Percentiles rank a stretch among this genome's conserved stretches.
Evolutionary conservation across 345 rosid genomes (phyloP).

Genomic region (Eucalyptus marginata): DNA sequence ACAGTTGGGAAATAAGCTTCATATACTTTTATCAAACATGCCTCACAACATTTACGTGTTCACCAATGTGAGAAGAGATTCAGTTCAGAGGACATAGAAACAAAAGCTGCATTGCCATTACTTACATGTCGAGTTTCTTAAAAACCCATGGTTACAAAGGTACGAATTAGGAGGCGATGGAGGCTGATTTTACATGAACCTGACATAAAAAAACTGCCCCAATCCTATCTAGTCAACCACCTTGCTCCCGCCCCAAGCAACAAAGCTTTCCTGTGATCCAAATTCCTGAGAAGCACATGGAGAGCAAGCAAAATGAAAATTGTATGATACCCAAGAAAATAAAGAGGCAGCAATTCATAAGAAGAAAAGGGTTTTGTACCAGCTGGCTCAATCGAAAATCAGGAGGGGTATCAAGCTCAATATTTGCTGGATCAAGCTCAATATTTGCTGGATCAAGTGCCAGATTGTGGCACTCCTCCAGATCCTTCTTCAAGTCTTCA

Average conservation of each 20-base stretch:
- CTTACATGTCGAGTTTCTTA: not conserved
- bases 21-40: not conserved
- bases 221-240: conserved; percentile 7
- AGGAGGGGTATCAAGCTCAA: conserved; percentile 88
- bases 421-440: conserved; percentile 71
- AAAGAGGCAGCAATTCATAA: not conserved
- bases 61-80: not conserved
- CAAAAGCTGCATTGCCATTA: not conserved
- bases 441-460: conserved; percentile 64
- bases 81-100: not conserved
- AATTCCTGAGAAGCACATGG: conserved; percentile 42
- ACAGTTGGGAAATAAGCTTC: not conserved
- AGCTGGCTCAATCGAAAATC: conserved; percentile 93
- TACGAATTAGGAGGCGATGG: not conserved
- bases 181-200: not conserved
- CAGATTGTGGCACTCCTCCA: conserved; percentile 77
- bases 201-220: not conserved
- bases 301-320: not conserved
- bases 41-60: not conserved
- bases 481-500: conserved; percentile 68
- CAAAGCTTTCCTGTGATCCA: conserved; percentile 88
- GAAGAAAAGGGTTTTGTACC: conserved; percentile 15
- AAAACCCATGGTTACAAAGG: not conserved
- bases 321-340: not conserved
- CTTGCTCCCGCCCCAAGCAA: conserved; percentile 68